These are phyloP conservation scores for Pythium aquatile DNA, from an alignment of 352 stramenopile species.

Conservation along the genomic window DNA sequence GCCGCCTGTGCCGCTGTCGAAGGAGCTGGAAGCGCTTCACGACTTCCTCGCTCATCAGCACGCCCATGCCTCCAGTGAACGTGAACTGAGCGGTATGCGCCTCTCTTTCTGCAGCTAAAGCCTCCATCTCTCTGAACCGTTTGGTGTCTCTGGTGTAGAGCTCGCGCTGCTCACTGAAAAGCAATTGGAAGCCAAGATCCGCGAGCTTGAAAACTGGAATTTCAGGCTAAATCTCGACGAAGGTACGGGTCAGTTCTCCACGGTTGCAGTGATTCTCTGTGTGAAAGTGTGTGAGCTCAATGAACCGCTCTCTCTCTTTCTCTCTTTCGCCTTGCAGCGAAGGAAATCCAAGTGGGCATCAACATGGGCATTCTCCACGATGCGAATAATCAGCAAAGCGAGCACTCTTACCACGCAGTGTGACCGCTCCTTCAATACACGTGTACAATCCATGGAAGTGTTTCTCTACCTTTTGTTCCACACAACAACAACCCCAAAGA, in stretches of 20 bases:
- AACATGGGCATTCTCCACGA: slow-evolving; percentile 38
- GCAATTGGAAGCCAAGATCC: slow-evolving; percentile 62
- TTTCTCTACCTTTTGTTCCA: too few species aligned
- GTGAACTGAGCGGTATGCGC: slow-evolving; percentile 42
- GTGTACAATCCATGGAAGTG: too few species aligned
- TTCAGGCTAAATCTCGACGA: slow-evolving; percentile 80
- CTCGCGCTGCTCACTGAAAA: slow-evolving; percentile 55
- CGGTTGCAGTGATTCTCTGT: neutral
- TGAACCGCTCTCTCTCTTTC: neutral
- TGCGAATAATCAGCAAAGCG: slow-evolving; percentile 2
- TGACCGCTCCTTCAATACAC: neutral
- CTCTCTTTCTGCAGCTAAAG: neutral
- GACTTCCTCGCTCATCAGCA: slow-evolving; percentile 61
- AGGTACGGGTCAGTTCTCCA: slow-evolving; percentile 28
- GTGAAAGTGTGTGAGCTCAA: neutral
- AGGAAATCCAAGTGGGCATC: slow-evolving; percentile 33
- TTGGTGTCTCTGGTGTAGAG: slow-evolving; percentile 29
- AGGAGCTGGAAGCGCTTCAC: slow-evolving; percentile 53
- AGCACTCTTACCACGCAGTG: neutral
- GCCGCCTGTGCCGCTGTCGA: slow-evolving; percentile 45
- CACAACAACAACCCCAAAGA: too few species aligned
- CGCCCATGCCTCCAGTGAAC: slow-evolving; percentile 27
- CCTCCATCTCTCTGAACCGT: neutral
- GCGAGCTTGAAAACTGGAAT: slow-evolving; percentile 83
- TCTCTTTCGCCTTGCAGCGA: slow-evolving; percentile 9